Conservation (phyloP, 352 stramenopile genomes). For the Pythium brachiatum region DNA sequence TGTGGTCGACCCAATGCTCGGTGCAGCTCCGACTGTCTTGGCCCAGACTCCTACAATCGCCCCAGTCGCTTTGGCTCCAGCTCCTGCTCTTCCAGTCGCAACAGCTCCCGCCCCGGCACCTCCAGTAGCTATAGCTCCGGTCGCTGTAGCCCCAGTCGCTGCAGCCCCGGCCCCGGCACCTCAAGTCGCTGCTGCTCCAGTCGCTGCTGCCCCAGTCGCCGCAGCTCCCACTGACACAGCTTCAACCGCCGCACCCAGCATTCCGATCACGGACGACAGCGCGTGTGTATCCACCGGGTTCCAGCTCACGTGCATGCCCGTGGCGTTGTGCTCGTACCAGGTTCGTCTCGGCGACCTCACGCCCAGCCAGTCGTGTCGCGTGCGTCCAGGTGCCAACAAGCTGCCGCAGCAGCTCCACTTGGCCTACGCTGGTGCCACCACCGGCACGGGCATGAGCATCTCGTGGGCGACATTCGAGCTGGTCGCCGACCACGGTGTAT, state of each 20-base stretch:
- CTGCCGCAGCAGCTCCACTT: constrained; percentile 60
- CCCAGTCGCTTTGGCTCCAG: no score
- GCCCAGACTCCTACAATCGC: no score
- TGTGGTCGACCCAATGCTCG: no score
- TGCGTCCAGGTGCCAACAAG: constrained; percentile 39
- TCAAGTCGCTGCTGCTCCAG: neutral
- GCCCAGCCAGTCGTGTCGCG: constrained; percentile 43
- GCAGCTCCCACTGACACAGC: no score
- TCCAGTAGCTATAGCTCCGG: neutral
- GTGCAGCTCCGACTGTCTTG: no score
- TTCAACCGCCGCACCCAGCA: no score
- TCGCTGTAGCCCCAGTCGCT: neutral
- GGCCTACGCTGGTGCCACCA: constrained; percentile 39
- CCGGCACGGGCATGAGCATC: constrained; percentile 52
- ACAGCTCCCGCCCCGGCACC: no score
- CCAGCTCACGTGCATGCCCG: no score
- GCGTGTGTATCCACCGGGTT: no score
- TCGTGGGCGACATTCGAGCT: constrained; percentile 57
- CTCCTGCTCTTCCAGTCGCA: no score
- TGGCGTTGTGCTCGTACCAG: no score
- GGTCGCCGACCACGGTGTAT: constrained; percentile 41
- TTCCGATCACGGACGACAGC: no score
- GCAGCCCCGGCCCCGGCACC: neutral
- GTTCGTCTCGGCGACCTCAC: constrained; percentile 45
- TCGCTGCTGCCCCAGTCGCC: neutral